phyloP scores from a whole-genome alignment of 2,329 filamentous ascomycete species.

The Alternaria panax region DNA sequence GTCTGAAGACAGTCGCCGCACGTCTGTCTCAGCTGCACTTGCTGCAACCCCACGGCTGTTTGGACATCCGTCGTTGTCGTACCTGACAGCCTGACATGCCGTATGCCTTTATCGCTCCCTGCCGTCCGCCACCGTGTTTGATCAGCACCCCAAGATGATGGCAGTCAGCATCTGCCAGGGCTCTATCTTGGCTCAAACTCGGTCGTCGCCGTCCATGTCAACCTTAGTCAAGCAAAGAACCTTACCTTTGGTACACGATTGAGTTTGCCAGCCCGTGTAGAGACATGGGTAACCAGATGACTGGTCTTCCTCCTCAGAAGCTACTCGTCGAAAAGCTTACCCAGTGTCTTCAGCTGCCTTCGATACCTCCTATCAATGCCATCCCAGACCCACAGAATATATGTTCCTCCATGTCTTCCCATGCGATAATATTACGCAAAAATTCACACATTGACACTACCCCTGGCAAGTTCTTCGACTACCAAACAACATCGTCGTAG shows the following conservation, averaged over 20 bases:
- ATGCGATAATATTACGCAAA: background rate
- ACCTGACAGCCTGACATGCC: background rate
- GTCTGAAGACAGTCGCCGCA: constrained; percentile 8
- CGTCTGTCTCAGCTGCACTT: constrained; percentile 14
- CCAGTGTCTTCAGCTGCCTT: background rate
- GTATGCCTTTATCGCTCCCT: background rate
- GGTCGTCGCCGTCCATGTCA: background rate
- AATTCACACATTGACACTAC: background rate
- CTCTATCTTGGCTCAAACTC: background rate
- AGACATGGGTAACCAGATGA: background rate
- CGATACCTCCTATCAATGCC: background rate
- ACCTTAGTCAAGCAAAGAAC: background rate
- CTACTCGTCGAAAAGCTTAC: background rate
- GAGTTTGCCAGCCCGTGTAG: background rate
- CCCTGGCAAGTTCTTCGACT: background rate
- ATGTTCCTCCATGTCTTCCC: background rate
- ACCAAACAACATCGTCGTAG: background rate
- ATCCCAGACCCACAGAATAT: background rate
- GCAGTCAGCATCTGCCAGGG: background rate
- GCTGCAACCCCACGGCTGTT: background rate
- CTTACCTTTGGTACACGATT: background rate
- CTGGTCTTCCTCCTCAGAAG: background rate
- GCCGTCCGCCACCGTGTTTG: constrained; percentile 7
- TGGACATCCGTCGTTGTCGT: constrained; percentile 1
- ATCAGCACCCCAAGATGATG: background rate